phyloP scores from a whole-genome alignment of 768 basidiomycete genomes.

The Agaricus sinodeliciosus region DNA sequence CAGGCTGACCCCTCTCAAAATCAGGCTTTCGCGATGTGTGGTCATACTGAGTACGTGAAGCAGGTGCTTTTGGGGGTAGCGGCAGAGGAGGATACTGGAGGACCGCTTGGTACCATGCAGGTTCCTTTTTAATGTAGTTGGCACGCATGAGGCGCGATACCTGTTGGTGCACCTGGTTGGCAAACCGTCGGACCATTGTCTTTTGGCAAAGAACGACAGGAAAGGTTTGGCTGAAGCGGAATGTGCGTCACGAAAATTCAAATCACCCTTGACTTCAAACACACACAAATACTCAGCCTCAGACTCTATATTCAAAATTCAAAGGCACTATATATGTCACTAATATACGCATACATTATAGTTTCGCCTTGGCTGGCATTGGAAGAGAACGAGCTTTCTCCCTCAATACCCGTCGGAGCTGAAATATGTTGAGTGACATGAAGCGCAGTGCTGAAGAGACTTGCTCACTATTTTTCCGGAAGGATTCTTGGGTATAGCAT shows the following conservation, averaged over 20 bases:
- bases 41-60: slow-evolving; percentile 52
- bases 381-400: slow-evolving; percentile 34
- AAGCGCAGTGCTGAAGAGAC: neutral
- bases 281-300: slow-evolving; percentile 13
- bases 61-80: slow-evolving; percentile 70
- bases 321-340: neutral
- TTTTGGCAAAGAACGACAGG: neutral
- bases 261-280: slow-evolving; percentile 14
- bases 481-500: slow-evolving; percentile 61
- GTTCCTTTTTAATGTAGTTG: slow-evolving; percentile 54
- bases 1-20: slow-evolving; percentile 13
- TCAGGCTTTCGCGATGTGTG: slow-evolving; percentile 18
- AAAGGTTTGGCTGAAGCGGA: neutral
- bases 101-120: slow-evolving; percentile 82
- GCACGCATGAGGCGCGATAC: slow-evolving; percentile 74
- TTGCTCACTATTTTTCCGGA: slow-evolving; percentile 56
- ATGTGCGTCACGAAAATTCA: slow-evolving; percentile 15
- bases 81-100: slow-evolving; percentile 84
- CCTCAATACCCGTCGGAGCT: slow-evolving; percentile 47
- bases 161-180: slow-evolving; percentile 85
- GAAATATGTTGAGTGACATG: neutral
- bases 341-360: slow-evolving; percentile 4
- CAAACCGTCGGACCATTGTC: slow-evolving; percentile 71
- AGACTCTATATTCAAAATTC: neutral
- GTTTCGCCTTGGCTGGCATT: slow-evolving; percentile 10